Evolutionary conservation across 352 stramenopile species (phyloP).

Genomic region (Phytopythium ostracodes): DNA sequence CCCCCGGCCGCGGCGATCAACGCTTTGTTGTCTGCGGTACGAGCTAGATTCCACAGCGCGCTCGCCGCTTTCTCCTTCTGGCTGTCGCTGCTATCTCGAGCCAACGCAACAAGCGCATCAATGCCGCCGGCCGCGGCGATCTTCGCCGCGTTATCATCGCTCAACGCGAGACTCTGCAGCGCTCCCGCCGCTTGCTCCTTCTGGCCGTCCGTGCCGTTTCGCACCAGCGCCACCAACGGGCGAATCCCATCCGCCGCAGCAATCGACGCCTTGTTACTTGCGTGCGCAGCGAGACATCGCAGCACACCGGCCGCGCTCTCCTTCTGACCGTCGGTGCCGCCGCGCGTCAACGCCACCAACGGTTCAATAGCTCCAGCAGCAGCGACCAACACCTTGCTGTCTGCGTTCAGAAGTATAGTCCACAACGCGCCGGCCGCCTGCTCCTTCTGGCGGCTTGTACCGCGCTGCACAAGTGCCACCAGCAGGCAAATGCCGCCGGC

Average conservation of each 20-base stretch:
- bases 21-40: background rate
- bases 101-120: background rate
- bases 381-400: background rate
- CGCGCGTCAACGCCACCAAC: background rate
- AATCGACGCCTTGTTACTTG: background rate
- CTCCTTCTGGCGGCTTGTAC: background rate
- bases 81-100: no score
- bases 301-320: background rate
- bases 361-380: background rate
- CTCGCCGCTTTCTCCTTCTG: background rate
- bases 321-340: background rate
- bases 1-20: background rate
- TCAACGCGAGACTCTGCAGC: background rate
- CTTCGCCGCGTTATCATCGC: background rate
- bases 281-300: background rate
- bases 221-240: background rate
- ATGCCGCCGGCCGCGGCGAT: background rate
- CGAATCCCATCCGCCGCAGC: background rate
- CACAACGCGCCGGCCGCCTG: background rate
- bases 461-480: background rate
- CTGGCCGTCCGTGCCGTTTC: background rate
- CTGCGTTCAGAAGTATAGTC: background rate
- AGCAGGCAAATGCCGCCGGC: background rate
- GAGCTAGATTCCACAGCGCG: background rate
- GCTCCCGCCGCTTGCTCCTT: background rate